phyloP scores from a whole-genome alignment of 2,329 filamentous ascomycete species.

The Botryotinia globosa region DNA sequence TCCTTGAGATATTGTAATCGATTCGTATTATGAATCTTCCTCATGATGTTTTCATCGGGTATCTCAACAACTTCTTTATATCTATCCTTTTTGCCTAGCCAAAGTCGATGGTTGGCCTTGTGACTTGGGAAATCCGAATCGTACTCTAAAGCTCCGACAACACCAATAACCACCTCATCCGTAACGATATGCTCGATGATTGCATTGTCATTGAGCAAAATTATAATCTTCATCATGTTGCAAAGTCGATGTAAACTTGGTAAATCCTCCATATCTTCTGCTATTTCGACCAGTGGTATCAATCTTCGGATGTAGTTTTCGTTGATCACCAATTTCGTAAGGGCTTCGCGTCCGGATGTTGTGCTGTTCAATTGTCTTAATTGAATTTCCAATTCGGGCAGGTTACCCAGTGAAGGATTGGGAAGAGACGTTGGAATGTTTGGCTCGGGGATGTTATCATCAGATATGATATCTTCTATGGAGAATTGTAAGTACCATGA shows the following conservation, averaged over 20 bases:
- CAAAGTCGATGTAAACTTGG: conserved; percentile 85
- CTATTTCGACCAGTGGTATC: conserved; percentile 79
- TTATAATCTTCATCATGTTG: conserved; percentile 96
- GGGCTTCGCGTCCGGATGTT: conserved; percentile 73
- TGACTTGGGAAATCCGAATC: conserved; percentile 97
- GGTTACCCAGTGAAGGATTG: conserved; percentile 73
- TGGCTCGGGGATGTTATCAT: conserved; percentile 75
- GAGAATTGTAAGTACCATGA: not conserved
- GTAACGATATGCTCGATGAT: conserved; percentile 94
- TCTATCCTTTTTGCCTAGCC: conserved; percentile 80
- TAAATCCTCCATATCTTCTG: conserved; percentile 87
- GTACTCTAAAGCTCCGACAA: conserved; percentile 94
- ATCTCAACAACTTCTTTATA: conserved; percentile 97
- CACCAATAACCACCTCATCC: conserved; percentile 83
- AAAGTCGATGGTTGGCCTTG: conserved; percentile 95
- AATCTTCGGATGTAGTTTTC: conserved; percentile 87
- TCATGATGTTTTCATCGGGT: conserved; percentile 73
- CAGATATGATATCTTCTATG: conserved; percentile 79
- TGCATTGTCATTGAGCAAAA: conserved; percentile 87
- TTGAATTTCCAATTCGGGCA: conserved; percentile 78
- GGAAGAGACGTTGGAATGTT: conserved; percentile 72
- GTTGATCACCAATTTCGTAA: conserved; percentile 80
- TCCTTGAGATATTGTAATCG: conserved; percentile 96
- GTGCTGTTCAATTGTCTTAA: conserved; percentile 78
- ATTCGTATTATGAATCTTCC: conserved; percentile 95